phyloP scores from a whole-genome alignment of 306 rosid genomes.

The Datisca glomerata region DNA sequence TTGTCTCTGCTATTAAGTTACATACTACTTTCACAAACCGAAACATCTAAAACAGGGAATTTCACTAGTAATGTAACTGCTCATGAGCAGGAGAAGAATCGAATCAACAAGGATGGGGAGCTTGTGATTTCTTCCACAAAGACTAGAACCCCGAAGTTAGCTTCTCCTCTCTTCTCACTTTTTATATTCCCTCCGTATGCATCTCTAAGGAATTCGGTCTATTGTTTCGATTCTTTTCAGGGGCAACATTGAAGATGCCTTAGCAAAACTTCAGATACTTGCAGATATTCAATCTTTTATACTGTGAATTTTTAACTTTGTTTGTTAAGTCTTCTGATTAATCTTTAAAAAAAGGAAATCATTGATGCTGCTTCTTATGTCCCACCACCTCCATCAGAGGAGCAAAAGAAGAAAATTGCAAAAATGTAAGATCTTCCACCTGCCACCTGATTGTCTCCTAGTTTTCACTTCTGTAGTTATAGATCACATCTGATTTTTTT shows the following conservation, averaged over 20 bases:
- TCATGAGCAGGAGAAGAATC: constrained; percentile 75
- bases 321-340: neutral
- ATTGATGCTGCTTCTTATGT: constrained; percentile 92
- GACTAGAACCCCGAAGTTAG: constrained; percentile 86
- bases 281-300: neutral
- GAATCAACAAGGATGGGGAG: constrained; percentile 88
- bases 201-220: constrained; percentile 18
- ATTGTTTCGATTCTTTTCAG: constrained; percentile 20
- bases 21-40: too few relatives aligned
- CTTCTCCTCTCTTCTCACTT: constrained; percentile 18
- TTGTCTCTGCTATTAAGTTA: constrained; percentile 15
- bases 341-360: constrained; percentile 41
- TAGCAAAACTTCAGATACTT: constrained; percentile 48
- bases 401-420: constrained; percentile 88
- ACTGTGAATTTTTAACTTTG: too few relatives aligned
- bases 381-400: constrained; percentile 97
- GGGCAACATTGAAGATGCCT: constrained; percentile 60
- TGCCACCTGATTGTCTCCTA: constrained; percentile 4
- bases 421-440: constrained; percentile 48
- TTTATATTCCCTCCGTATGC: constrained; percentile 9
- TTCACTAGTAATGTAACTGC: constrained; percentile 16
- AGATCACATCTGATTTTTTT: neutral
- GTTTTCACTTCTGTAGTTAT: too few relatives aligned
- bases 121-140: constrained; percentile 91
- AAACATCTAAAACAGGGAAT: too few relatives aligned